These are phyloP conservation scores for Moricandia arvensis DNA, from an alignment of 345 rosid genomes.

Conservation along the genomic window DNA sequence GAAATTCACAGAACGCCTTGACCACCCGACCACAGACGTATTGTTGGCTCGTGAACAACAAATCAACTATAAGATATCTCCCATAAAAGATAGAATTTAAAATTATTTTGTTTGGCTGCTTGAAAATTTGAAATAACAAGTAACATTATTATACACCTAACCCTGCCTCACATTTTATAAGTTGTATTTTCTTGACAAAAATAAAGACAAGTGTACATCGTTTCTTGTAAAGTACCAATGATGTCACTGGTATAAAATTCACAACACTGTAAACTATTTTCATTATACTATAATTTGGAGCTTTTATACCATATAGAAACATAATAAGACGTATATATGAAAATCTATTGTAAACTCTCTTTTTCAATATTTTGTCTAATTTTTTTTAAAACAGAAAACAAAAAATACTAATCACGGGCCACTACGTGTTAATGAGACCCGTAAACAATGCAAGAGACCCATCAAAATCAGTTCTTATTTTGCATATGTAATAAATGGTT, in stretches of 20 bases:
- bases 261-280: not conserved
- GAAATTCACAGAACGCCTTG: too few species aligned
- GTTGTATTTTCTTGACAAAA: too few species aligned
- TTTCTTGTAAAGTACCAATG: not conserved
- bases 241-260: not conserved
- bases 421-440: too few species aligned
- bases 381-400: too few species aligned
- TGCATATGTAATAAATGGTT: too few species aligned
- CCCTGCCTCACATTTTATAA: slow-evolving; percentile 6
- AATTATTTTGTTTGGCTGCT: not conserved
- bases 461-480: too few species aligned
- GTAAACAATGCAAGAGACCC: too few species aligned
- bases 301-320: not conserved
- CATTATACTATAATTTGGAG: not conserved
- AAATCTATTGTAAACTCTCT: not conserved
- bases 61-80: slow-evolving; percentile 17
- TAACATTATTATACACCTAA: slow-evolving; percentile 13
- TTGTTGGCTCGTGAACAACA: too few species aligned
- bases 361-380: too few species aligned
- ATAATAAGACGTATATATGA: not conserved
- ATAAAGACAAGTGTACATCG: not conserved
- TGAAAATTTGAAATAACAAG: not conserved
- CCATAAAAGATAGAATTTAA: not conserved
- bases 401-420: too few species aligned
- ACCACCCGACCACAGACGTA: too few species aligned